phyloP scores from a whole-genome alignment of 164 flowering plant species.

The Warburgia ugandensis region DNA sequence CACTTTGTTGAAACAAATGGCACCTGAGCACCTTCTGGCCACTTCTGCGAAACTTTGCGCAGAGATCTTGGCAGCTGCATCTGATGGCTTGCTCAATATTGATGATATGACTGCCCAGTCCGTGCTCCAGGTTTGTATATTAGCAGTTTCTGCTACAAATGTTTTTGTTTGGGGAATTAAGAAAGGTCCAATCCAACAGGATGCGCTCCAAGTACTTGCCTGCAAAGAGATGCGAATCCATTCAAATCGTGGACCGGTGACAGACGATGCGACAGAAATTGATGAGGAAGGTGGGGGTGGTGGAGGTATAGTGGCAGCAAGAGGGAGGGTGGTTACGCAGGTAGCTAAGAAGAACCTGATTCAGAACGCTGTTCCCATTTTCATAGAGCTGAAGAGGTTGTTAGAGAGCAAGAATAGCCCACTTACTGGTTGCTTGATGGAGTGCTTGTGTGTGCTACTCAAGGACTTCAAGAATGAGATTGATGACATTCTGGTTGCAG shows the following conservation, averaged over 20 bases:
- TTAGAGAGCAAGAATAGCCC: conserved; percentile 89
- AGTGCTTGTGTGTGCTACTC: conserved; percentile 79
- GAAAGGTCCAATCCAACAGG: no score
- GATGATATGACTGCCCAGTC: conserved; percentile 66
- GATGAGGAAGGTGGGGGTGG: conserved; percentile 60
- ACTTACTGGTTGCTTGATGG: conserved; percentile 90
- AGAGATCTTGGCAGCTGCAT: conserved; percentile 89
- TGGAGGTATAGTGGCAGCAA: conserved; percentile 40
- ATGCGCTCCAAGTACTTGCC: conserved; percentile 70
- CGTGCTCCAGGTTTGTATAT: conserved; percentile 61
- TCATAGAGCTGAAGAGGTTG: conserved; percentile 82
- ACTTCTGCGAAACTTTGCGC: conserved; percentile 93
- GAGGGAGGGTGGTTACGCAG: conserved; percentile 71
- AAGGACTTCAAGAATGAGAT: conserved; percentile 94
- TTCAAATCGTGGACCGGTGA: conserved; percentile 44
- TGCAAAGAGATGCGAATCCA: conserved; percentile 84
- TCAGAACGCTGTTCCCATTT: conserved; percentile 88
- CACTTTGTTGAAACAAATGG: conserved; percentile 93
- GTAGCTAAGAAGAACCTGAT: conserved; percentile 75
- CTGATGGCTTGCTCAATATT: conserved; percentile 80
- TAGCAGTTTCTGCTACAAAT: no score
- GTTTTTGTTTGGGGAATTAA: no score
- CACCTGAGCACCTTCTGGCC: conserved; percentile 93
- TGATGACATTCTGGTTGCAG: conserved; percentile 84
- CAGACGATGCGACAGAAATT: conserved; percentile 43